Conservation (phyloP, 768 basidiomycete genomes). For the Rickenella mellea region DNA sequence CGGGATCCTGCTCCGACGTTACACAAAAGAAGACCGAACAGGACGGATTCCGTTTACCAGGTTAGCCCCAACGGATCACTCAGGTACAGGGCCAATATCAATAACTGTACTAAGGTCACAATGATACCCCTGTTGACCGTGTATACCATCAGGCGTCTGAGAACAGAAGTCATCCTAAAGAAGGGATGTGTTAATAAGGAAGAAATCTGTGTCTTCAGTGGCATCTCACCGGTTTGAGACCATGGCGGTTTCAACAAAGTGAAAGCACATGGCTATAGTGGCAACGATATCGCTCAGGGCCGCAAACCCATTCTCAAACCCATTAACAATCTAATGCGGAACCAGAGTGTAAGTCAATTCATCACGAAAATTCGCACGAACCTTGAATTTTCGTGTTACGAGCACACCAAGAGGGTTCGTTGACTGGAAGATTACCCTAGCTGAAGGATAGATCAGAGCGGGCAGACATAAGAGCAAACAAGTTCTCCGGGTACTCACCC, state of each 20-base stretch:
- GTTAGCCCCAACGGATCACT: constrained; percentile 24
- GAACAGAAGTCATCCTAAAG: constrained; percentile 28
- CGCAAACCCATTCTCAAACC: constrained; percentile 33
- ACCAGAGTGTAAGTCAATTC: no score
- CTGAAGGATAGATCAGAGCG: no score
- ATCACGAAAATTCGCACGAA: no score
- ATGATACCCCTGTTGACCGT: constrained; percentile 33
- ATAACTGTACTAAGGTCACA: constrained; percentile 32
- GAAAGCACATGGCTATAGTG: constrained; percentile 33
- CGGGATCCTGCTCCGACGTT: constrained; percentile 29
- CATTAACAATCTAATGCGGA: no score
- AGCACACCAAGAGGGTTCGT: no score
- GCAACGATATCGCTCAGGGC: constrained; percentile 34
- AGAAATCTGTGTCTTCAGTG: constrained; percentile 3
- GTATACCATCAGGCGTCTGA: constrained; percentile 29
- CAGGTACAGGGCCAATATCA: constrained; percentile 32
- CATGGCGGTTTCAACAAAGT: constrained; percentile 26
- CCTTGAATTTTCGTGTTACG: no score
- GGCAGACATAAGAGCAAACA: no score
- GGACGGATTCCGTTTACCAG: constrained; percentile 21
- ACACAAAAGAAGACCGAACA: neutral
- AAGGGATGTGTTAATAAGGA: neutral
- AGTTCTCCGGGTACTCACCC: no score
- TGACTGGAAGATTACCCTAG: no score
- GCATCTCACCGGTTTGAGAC: constrained; percentile 30